Percentiles rank a stretch among this genome's conserved stretches.
phyloP scores from a whole-genome alignment of 2,329 filamentous ascomycete species.

The Exophiala xenobiotica region DNA sequence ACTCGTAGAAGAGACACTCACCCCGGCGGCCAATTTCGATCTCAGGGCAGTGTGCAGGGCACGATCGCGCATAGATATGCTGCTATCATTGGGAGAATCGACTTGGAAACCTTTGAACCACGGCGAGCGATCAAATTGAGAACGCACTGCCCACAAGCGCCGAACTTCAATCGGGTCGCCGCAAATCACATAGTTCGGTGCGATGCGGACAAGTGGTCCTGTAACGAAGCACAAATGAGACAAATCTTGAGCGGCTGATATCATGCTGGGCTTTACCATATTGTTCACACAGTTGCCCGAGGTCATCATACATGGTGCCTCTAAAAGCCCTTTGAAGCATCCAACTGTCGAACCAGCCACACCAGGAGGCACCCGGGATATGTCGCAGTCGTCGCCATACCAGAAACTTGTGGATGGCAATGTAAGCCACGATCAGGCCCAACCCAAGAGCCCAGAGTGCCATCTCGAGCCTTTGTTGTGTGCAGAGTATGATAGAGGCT shows the following conservation, averaged over 20 bases:
- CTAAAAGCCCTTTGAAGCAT: conserved; percentile 18
- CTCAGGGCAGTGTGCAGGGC: conserved; percentile 16
- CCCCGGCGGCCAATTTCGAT: conserved; percentile 17
- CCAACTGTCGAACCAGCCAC: conserved; percentile 19
- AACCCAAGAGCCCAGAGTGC: no score
- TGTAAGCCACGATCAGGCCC: no score
- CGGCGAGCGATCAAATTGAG: conserved; percentile 14
- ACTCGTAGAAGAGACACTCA: conserved; percentile 2
- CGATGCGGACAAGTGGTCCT: conserved; percentile 28
- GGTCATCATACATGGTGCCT: conserved; percentile 18
- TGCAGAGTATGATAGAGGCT: no score
- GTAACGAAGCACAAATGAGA: neutral
- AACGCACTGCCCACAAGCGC: conserved; percentile 11
- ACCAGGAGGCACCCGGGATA: conserved; percentile 17
- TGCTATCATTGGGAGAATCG: conserved; percentile 13
- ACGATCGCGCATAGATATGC: conserved; percentile 20
- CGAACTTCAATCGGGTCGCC: conserved; percentile 17
- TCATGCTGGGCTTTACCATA: conserved; percentile 9
- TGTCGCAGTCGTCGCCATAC: conserved; percentile 21
- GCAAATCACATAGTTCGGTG: conserved; percentile 18
- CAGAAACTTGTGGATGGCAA: no score
- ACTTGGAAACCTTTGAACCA: conserved; percentile 24
- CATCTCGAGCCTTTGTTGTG: no score
- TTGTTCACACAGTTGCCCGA: conserved; percentile 15
- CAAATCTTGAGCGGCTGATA: neutral